A percentile compares a stretch with the other conserved stretches of the same genome.
Evolutionary conservation across 192 early-diverging fungal species (phyloP).

Genomic region (Backusella mclennaniae): DNA sequence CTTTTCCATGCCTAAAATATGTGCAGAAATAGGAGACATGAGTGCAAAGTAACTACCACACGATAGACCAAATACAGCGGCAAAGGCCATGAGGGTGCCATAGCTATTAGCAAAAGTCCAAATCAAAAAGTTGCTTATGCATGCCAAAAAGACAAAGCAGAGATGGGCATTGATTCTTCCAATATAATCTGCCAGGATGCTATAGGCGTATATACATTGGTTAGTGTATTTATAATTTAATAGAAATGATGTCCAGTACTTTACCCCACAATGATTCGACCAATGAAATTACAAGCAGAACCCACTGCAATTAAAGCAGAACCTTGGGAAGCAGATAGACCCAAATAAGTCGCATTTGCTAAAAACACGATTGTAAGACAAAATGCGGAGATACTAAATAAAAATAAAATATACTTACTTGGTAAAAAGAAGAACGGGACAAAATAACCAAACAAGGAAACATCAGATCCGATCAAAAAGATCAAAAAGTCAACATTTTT

Average conservation of each 20-base stretch:
- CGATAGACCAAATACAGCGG: constrained; percentile 30
- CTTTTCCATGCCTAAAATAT: constrained; percentile 19
- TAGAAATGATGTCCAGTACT: not conserved
- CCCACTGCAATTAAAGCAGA: constrained; percentile 19
- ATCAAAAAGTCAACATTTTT: constrained; percentile 20
- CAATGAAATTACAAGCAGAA: constrained; percentile 23
- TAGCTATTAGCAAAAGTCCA: constrained; percentile 35
- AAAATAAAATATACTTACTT: not conserved
- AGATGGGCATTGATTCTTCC: constrained; percentile 30
- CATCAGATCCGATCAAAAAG: constrained; percentile 19
- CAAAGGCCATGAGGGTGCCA: constrained; percentile 28
- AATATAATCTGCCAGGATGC: constrained; percentile 24
- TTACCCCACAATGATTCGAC: constrained; percentile 27
- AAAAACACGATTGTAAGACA: not conserved
- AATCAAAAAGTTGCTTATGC: constrained; percentile 23
- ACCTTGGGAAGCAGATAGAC: constrained; percentile 24
- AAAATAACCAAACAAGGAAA: constrained; percentile 25
- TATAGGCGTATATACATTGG: not conserved
- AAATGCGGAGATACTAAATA: not conserved
- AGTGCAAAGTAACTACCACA: constrained; percentile 37
- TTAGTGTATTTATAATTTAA: not conserved
- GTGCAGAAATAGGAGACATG: constrained; percentile 27
- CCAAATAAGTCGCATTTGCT: constrained; percentile 23
- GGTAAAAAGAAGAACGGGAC: constrained; percentile 33
- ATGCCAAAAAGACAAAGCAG: constrained; percentile 23